Evolutionary conservation across 192 early-diverging fungal genomes (phyloP).

Genomic region (Entomortierella beljakovae): DNA sequence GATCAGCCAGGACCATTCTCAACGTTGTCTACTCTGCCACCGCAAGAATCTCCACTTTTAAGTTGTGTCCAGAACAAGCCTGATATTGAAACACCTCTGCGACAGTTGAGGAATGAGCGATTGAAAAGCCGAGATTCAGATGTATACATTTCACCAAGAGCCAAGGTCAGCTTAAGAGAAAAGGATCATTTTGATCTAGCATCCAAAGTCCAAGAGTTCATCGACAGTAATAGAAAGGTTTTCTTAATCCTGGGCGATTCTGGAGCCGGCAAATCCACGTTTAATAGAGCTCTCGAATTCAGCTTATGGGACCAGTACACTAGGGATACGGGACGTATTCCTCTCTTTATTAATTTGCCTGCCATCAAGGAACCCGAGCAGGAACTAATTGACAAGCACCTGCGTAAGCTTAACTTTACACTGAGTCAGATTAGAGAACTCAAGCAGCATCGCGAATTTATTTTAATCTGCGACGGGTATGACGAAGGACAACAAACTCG

Average conservation of each 20-base stretch:
- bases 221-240: neutral
- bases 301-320: conserved; percentile 5
- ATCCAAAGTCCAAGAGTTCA: neutral
- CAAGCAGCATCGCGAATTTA: conserved; percentile 6
- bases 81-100: no score
- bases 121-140: no score
- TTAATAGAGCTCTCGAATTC: conserved; percentile 7
- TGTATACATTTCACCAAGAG: no score
- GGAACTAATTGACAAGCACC: conserved; percentile 16
- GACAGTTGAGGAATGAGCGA: no score
- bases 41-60: no score
- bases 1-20: no score
- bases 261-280: conserved; percentile 13
- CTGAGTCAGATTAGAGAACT: neutral
- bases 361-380: conserved; percentile 4
- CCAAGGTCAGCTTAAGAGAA: no score
- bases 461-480: neutral
- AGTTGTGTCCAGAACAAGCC: no score
- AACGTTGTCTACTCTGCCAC: no score
- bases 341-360: conserved; percentile 6
- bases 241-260: conserved; percentile 15
- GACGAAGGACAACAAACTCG: conserved; percentile 2
- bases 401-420: neutral
- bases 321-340: neutral
- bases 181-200: neutral